Conservation (phyloP, 352 stramenopile species). For the Plasmopara viticola region DNA sequence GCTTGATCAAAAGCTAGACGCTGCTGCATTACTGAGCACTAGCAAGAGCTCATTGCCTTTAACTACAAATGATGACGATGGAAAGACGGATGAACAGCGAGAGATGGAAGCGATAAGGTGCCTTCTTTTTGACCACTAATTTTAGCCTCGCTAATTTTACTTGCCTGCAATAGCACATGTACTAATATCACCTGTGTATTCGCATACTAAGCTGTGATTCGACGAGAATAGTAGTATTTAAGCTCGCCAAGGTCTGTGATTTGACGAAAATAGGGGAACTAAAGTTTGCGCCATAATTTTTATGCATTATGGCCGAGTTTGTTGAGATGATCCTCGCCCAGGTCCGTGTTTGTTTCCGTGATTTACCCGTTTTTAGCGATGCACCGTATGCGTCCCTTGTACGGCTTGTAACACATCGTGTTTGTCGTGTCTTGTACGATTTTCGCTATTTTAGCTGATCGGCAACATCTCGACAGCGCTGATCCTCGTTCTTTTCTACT, state of each 20-base stretch:
- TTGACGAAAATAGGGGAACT: too few species aligned
- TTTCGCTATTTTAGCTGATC: slow-evolving; percentile 43
- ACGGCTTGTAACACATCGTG: slow-evolving; percentile 1
- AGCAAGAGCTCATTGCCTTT: background rate
- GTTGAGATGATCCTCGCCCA: slow-evolving; percentile 81
- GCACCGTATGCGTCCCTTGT: background rate
- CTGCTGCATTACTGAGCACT: slow-evolving; percentile 10
- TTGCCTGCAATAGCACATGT: background rate
- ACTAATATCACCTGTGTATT: too few species aligned
- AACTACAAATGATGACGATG: background rate
- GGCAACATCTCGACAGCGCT: slow-evolving; percentile 84
- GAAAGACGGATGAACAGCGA: slow-evolving; percentile 47
- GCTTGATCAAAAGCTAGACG: slow-evolving; percentile 14
- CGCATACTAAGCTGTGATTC: too few species aligned
- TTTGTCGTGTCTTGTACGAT: background rate
- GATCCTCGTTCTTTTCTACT: slow-evolving; percentile 83
- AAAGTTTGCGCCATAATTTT: too few species aligned
- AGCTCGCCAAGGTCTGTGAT: too few species aligned
- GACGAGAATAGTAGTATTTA: too few species aligned
- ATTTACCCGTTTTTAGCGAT: slow-evolving; percentile 2
- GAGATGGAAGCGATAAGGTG: slow-evolving; percentile 55
- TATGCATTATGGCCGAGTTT: slow-evolving; percentile 57
- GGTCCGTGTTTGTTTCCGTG: slow-evolving; percentile 23
- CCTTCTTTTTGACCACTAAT: slow-evolving; percentile 35
- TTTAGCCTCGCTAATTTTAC: background rate